Percentiles rank a stretch among this genome's conserved stretches.
Evolutionary conservation across 1,284 basidiomycete genomes (phyloP).

Genomic region (Sanghuangporus baumii): DNA sequence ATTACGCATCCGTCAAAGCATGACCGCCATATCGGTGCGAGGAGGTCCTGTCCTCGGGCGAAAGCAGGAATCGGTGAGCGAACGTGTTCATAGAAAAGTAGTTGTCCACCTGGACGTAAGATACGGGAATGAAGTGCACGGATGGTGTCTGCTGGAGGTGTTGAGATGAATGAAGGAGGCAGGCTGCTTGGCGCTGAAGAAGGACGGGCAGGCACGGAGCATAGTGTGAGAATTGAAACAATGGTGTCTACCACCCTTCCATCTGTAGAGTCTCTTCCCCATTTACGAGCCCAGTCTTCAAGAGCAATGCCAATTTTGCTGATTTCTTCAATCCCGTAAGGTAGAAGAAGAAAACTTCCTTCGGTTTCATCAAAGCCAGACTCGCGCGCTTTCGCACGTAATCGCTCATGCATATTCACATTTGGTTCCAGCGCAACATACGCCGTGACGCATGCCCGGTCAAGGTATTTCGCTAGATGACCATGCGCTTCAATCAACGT

Average conservation of each 20-base stretch:
- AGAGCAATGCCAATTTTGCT: conserved; percentile 39
- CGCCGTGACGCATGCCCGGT: conserved; percentile 45
- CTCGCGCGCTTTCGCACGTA: conserved; percentile 41
- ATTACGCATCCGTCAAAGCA: conserved; percentile 51
- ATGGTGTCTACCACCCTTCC: conserved; percentile 43
- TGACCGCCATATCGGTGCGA: conserved; percentile 58
- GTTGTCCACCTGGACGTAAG: conserved; percentile 50
- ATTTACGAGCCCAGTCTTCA: conserved; percentile 21
- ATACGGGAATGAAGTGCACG: conserved; percentile 37
- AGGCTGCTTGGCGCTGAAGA: neutral
- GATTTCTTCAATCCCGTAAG: conserved; percentile 54
- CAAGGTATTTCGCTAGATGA: conserved; percentile 54
- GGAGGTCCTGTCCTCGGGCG: conserved; percentile 62
- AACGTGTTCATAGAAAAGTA: conserved; percentile 66
- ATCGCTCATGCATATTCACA: conserved; percentile 48
- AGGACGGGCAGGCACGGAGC: conserved; percentile 41
- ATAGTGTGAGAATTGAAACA: conserved; percentile 53
- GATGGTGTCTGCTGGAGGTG: conserved; percentile 38
- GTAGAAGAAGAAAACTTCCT: conserved; percentile 37
- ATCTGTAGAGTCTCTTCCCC: conserved; percentile 22
- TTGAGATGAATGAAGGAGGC: neutral
- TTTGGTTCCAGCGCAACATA: conserved; percentile 72
- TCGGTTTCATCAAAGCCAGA: conserved; percentile 50
- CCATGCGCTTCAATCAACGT: conserved; percentile 45
- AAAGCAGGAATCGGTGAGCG: conserved; percentile 42